A percentile compares a stretch with the other conserved stretches of the same genome.
Conservation (phyloP, 768 basidiomycete genomes). For the Rhodotorula paludigena region DNA sequence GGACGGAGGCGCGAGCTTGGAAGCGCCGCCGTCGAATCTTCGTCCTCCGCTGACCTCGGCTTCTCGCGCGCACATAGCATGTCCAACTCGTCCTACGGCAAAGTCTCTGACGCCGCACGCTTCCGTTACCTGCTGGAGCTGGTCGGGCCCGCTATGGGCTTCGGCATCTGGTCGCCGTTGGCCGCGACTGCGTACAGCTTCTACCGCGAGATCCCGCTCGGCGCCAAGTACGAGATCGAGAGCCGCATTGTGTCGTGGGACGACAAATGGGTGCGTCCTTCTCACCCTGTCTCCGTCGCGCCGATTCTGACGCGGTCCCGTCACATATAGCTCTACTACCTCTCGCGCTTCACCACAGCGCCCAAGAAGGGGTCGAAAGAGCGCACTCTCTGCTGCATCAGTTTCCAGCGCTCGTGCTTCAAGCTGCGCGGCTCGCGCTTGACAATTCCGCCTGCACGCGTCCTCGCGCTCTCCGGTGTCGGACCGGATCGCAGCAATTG, state of each 20-base stretch:
- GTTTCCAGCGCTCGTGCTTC: constrained; percentile 32
- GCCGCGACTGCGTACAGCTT: constrained; percentile 21
- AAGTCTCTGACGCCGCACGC: constrained; percentile 20
- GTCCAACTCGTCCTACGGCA: constrained; percentile 32
- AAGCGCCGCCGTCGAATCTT: neutral
- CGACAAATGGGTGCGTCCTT: constrained; percentile 26
- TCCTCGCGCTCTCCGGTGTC: constrained; percentile 32
- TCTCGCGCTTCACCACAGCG: constrained; percentile 32
- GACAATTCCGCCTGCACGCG: constrained; percentile 36
- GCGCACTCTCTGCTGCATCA: constrained; percentile 33
- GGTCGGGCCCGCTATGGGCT: constrained; percentile 21
- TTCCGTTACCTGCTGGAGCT: constrained; percentile 31
- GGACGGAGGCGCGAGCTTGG: no score
- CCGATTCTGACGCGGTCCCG: neutral
- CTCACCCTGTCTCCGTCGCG: neutral
- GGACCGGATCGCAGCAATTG: constrained; percentile 39
- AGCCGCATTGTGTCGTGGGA: constrained; percentile 22
- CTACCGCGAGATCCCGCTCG: constrained; percentile 29
- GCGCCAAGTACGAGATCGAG: constrained; percentile 31
- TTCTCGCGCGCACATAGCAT: constrained; percentile 4
- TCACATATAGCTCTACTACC: constrained; percentile 34
- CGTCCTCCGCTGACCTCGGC: no score
- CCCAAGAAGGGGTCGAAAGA: constrained; percentile 8
- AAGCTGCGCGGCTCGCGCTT: constrained; percentile 58
- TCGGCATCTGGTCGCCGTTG: constrained; percentile 15